phyloP scores from a whole-genome alignment of 2,329 filamentous ascomycete genomes.

The Colletotrichum chrysophilum region DNA sequence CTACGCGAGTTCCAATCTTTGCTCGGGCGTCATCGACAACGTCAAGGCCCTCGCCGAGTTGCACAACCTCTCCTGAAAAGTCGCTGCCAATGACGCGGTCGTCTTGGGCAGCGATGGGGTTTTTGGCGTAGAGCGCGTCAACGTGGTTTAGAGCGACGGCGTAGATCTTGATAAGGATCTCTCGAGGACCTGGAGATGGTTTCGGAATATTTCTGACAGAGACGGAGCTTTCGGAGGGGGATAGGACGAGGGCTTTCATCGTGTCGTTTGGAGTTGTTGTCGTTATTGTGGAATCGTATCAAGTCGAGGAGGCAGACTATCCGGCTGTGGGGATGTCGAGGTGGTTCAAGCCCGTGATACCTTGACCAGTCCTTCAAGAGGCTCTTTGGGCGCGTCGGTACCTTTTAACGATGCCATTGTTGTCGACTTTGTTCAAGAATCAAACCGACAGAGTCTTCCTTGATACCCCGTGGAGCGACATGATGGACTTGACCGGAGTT shows the following conservation, averaged over 20 bases:
- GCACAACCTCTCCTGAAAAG: conserved; percentile 40
- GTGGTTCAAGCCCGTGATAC: no score
- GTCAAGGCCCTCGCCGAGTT: conserved; percentile 20
- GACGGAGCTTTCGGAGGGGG: no score
- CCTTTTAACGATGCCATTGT: not conserved
- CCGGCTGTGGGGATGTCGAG: no score
- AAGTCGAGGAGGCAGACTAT: no score
- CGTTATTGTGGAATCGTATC: not conserved
- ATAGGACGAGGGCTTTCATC: not conserved
- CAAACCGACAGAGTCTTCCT: not conserved
- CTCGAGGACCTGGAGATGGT: not conserved
- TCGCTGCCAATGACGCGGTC: conserved; percentile 42
- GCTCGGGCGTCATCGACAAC: conserved; percentile 15
- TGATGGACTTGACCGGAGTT: not conserved
- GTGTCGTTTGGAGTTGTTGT: not conserved
- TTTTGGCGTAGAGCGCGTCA: conserved; percentile 35
- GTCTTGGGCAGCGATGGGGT: conserved; percentile 35
- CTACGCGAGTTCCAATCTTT: conserved; percentile 35
- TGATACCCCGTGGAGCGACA: not conserved
- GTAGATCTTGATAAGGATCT: conserved; percentile 28
- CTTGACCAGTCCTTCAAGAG: no score
- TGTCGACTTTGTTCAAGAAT: not conserved
- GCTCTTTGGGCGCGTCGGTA: not conserved
- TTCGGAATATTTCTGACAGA: rapidly evolving
- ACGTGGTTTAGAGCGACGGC: conserved; percentile 32